Percentiles rank a stretch among this genome's conserved stretches.
These are phyloP conservation scores for Andrographis paniculata DNA, from an alignment of 305 asterid species.

Conservation along the genomic window DNA sequence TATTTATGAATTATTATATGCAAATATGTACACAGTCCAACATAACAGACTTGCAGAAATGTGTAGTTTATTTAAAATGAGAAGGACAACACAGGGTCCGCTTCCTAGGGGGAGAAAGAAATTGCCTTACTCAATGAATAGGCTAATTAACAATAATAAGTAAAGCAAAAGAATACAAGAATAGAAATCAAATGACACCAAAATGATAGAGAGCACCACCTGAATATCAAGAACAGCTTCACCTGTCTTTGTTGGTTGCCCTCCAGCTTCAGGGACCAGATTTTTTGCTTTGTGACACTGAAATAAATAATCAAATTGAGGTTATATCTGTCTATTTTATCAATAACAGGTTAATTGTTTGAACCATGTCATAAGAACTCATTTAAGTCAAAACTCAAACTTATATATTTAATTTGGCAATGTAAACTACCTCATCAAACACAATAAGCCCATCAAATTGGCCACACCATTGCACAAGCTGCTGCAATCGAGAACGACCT, in stretches of 20 bases:
- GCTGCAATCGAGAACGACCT: slow-evolving; percentile 89
- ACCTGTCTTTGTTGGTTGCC: slow-evolving; percentile 94
- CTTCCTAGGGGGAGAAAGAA: too few relatives aligned
- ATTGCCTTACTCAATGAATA: too few relatives aligned
- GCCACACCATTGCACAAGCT: slow-evolving; percentile 96
- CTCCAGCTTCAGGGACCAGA: slow-evolving; percentile 96
- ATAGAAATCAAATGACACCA: too few relatives aligned
- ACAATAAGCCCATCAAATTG: slow-evolving; percentile 76
- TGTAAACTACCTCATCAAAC: slow-evolving; percentile 78
- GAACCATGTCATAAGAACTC: too few relatives aligned
- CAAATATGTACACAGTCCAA: too few relatives aligned
- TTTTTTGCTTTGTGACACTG: slow-evolving; percentile 99
- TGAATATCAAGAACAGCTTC: slow-evolving; percentile 98
- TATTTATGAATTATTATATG: too few relatives aligned
- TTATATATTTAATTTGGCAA: slow-evolving; percentile 7
- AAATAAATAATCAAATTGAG: slow-evolving; percentile 18
- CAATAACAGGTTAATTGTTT: too few relatives aligned
- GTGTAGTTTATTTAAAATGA: too few relatives aligned
- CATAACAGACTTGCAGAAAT: too few relatives aligned
- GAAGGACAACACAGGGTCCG: too few relatives aligned
- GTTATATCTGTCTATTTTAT: slow-evolving; percentile 19
- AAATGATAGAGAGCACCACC: slow-evolving; percentile 34
- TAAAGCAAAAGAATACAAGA: too few relatives aligned
- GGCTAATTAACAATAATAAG: too few relatives aligned
- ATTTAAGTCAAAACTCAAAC: slow-evolving; percentile 13